phyloP scores from a whole-genome alignment of 768 basidiomycete species.

The Amanita polypyramis region DNA sequence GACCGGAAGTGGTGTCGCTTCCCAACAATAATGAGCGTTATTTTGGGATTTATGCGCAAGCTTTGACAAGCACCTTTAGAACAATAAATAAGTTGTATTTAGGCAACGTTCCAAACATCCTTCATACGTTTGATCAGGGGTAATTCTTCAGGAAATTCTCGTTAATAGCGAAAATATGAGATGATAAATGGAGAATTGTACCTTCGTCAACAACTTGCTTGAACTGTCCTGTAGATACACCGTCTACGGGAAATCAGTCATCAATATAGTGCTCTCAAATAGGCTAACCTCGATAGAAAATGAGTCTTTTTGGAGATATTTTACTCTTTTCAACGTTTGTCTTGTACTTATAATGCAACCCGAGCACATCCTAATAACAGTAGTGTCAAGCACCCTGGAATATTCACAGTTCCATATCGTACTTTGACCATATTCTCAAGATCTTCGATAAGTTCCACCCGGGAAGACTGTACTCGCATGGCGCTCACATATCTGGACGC shows the following conservation, averaged over 20 bases:
- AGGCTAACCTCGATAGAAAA: slow-evolving; percentile 56
- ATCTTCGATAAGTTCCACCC: slow-evolving; percentile 63
- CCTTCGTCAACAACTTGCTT: slow-evolving; percentile 43
- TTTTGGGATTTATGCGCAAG: slow-evolving; percentile 46
- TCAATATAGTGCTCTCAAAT: slow-evolving; percentile 13
- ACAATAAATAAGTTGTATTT: neutral
- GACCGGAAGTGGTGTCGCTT: slow-evolving; percentile 61
- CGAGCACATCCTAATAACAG: slow-evolving; percentile 34
- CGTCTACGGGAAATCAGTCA: slow-evolving; percentile 24
- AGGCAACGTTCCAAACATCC: neutral
- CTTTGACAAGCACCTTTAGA: slow-evolving; percentile 49
- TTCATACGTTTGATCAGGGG: slow-evolving; percentile 43
- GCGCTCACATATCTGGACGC: slow-evolving; percentile 52
- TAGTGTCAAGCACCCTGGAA: too few relatives aligned
- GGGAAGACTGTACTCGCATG: slow-evolving; percentile 45
- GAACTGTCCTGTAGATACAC: slow-evolving; percentile 41
- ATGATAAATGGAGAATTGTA: slow-evolving; percentile 15
- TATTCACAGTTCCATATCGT: too few relatives aligned
- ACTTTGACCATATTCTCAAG: slow-evolving; percentile 55
- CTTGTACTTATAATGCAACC: slow-evolving; percentile 45
- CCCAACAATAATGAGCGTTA: slow-evolving; percentile 75
- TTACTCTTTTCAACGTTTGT: slow-evolving; percentile 32
- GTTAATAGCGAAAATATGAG: neutral
- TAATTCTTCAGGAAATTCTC: slow-evolving; percentile 33
- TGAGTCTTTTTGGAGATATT: slow-evolving; percentile 42